phyloP scores from a whole-genome alignment of 257 asterid genomes.

The Rubia yunnanensis region DNA sequence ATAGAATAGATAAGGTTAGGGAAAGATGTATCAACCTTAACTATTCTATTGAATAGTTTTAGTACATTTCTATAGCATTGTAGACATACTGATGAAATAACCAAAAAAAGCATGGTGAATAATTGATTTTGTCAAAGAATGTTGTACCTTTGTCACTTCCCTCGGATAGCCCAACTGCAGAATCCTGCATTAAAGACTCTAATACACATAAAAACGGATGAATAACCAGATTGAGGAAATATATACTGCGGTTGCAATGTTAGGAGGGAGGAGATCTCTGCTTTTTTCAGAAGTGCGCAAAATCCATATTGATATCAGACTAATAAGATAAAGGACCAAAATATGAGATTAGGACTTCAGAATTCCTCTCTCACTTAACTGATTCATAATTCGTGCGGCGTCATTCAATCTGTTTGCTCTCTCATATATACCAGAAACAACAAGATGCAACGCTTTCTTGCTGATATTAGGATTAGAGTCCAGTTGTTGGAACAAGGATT shows the following conservation, averaged over 20 bases:
- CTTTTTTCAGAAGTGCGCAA: too few relatives aligned
- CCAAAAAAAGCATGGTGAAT: too few relatives aligned
- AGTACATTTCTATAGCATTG: background rate
- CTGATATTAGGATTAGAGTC: slow-evolving; percentile 52
- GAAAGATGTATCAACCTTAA: too few relatives aligned
- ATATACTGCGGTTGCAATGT: too few relatives aligned
- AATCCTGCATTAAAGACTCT: background rate
- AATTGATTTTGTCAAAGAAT: background rate
- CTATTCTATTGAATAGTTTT: too few relatives aligned
- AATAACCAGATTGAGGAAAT: background rate
- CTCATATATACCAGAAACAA: slow-evolving; percentile 74
- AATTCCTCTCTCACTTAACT: slow-evolving; percentile 49
- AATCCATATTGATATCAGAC: background rate
- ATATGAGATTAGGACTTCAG: slow-evolving; percentile 14
- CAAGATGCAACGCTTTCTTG: slow-evolving; percentile 73
- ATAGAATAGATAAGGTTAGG: too few relatives aligned
- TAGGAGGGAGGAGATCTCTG: too few relatives aligned
- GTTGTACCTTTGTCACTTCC: slow-evolving; percentile 2
- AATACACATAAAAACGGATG: background rate
- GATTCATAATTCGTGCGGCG: slow-evolving; percentile 57
- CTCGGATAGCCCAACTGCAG: background rate
- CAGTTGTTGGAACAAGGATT: slow-evolving; percentile 43
- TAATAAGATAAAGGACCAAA: background rate
- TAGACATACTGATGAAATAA: background rate
- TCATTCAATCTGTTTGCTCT: slow-evolving; percentile 72